Base-by-base conservation (phyloP, 163 green algal genomes). In the Prototheca wickerhamii region DNA sequence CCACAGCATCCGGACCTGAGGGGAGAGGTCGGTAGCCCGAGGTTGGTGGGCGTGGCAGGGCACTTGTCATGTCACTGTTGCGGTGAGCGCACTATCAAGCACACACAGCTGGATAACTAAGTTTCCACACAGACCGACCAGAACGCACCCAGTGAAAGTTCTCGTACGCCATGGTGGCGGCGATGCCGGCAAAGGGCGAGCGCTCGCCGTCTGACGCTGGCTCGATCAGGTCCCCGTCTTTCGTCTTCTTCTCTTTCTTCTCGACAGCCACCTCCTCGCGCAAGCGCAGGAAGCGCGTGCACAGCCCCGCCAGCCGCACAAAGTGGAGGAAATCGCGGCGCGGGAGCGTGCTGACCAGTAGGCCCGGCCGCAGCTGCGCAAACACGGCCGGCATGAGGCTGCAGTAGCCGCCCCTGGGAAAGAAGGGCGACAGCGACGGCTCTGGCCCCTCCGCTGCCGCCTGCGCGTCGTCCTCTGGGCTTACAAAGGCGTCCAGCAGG, bases 111-210 rank as follows among this genome's bases (percentile, higher is more conserved):
- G n/a, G n/a, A n/a, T n/a, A n/a, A n/a, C n/a, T n/a, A n/a, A n/a
- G n/a, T n/a, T n/a, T n/a, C n/a, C n/a, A n/a, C n/a, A n/a, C n/a
- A n/a, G n/a, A n/a, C n/a, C n/a, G n/a, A n/a, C n/a, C n/a, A n/a
- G n/a, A n/a, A 29, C 64, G 49, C 20, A 86, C 63, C 42, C 84
- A 61, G 50, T 83, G 63, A 73, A 96, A 91, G 7, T 76, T 87
- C 44, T 90, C 81, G 79, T 81, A 92, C 43, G 82, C 78, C 82
- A 95, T 79, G 18, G 81, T 94, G 52, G 83, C 72, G 40, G 62
- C 72, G 40, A 96, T 80, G 63, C 57, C 55, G 0, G 72, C 69
- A 65, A 93, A 95, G 1, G 87, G 83, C 0, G 88, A 95, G 2
- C 33, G 12, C 6, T 52, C 56, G 3, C 58, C 30, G 17, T 62